phyloP scores from a whole-genome alignment of 768 basidiomycete genomes.

The Macrolepiota fuliginosa region DNA sequence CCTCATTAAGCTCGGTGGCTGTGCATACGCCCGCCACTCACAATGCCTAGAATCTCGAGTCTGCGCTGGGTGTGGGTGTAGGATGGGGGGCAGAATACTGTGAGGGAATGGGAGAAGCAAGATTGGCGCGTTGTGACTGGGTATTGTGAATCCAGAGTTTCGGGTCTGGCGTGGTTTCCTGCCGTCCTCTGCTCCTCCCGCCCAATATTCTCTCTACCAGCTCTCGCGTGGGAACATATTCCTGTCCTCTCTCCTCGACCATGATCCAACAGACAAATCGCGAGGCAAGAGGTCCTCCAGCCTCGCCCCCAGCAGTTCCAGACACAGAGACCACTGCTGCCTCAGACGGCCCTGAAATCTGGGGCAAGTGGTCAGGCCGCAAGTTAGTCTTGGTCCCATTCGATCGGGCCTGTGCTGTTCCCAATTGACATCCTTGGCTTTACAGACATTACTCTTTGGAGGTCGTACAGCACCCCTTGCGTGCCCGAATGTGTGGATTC shows the following conservation, averaged over 20 bases:
- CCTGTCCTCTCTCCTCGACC: constrained; percentile 17
- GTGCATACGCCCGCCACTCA: neutral
- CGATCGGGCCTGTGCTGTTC: constrained; percentile 11
- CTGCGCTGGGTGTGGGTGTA: neutral
- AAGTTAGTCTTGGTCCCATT: constrained; percentile 41
- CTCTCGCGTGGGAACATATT: neutral
- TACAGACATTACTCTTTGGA: constrained; percentile 78
- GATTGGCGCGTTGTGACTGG: neutral
- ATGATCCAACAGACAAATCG: constrained; percentile 71
- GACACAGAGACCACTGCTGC: constrained; percentile 24
- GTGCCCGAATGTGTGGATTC: constrained; percentile 95
- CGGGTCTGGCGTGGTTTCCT: constrained; percentile 10
- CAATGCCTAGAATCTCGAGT: too few species aligned
- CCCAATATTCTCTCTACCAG: neutral
- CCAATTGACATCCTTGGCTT: constrained; percentile 14
- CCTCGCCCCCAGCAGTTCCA: constrained; percentile 20
- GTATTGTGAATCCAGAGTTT: neutral
- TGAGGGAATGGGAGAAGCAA: neutral
- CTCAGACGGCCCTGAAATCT: constrained; percentile 50
- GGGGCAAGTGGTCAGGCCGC: constrained; percentile 69
- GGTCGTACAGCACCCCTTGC: constrained; percentile 83
- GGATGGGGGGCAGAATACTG: neutral
- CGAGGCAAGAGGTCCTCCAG: constrained; percentile 32
- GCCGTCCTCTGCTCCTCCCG: neutral
- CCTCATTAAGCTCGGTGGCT: neutral